phyloP scores from a whole-genome alignment of 2,329 filamentous ascomycete genomes.

The Hysterium pulicare region DNA sequence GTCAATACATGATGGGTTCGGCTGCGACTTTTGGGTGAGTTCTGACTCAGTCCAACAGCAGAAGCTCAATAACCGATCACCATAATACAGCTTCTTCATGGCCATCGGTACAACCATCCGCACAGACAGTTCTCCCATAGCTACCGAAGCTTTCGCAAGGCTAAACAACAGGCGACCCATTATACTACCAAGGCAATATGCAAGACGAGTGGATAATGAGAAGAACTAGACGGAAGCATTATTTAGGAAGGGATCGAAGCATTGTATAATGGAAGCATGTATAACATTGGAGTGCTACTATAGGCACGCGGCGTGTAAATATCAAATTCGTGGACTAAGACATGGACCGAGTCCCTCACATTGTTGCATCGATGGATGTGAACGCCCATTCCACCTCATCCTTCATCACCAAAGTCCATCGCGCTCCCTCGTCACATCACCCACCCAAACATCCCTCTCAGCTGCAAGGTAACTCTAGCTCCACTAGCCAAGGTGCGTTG shows the following conservation, averaged over 20 bases:
- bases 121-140: conserved; percentile 77
- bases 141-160: conserved; percentile 71
- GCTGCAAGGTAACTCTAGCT: conserved; percentile 41
- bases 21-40: conserved; percentile 91
- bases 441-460: neutral
- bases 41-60: neutral
- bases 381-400: too few species aligned
- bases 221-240: conserved; percentile 20
- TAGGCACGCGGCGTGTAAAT: too few species aligned
- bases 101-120: conserved; percentile 95
- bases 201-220: conserved; percentile 21
- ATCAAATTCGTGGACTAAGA: too few species aligned
- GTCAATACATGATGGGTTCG: conserved; percentile 95
- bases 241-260: neutral
- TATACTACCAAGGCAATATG: conserved; percentile 51
- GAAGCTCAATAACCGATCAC: conserved; percentile 13
- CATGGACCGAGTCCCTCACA: too few species aligned
- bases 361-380: too few species aligned
- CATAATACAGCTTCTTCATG: conserved; percentile 78
- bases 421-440: too few species aligned
- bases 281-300: neutral
- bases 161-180: conserved; percentile 66
- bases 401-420: too few species aligned
- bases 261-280: conserved; percentile 1
- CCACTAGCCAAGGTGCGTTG: conserved; percentile 54